Base-by-base conservation (phyloP, 2,329 filamentous ascomycete species). In the Boeremia lycopersici region DNA sequence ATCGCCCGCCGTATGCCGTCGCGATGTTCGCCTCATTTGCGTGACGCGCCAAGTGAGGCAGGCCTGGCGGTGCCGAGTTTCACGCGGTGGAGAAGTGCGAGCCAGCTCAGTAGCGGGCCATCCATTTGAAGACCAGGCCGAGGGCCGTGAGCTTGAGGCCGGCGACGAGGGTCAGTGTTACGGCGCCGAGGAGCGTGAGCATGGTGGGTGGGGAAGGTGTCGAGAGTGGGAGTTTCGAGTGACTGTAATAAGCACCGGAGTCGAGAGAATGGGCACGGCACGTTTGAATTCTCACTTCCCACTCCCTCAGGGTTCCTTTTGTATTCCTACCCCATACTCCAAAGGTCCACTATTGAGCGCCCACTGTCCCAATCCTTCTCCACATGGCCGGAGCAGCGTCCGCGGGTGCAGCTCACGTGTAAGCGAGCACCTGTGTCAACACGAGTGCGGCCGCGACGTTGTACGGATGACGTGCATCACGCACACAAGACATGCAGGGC, bases 121-220 rank as follows among this genome's bases (percentile, higher is more conserved):
- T 57, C 69, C 68, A 71, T 28, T 55, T 63, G 38, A 73, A 57
- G 1, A 64, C 63, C 39, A 73, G 55, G 1, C 60, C 67, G 4
- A 72, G 41, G 7, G 71, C 70, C 12, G 70, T 60, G 43, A 73
- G 65, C 48, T 73, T 72, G 13, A 73, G 49, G 17, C 63, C 62
- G 8, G 65, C 59, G 48, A 73, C 58, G 44, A 72, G 52, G 28
- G 69, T 39, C 19, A 72, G 46, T 34, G 52, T 46, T 41, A 46
- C 52, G 9, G 41, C 52, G 52, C 52, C 41, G 41, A 55, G 46
- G 29, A 55, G 46, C 23, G 52, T 46, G 52, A 49, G 36, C 52
- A 55, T 55, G 4, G 23, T 28, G 17, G 17, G 9, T 23, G 9
- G 23, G 12, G 11, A 13, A 19, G 35, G 23, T 41, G 13, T 8